Percentiles rank a stretch among this genome's conserved stretches.
Evolutionary conservation across 805 yeast genomes (phyloP).

Genomic region (Dipodascus geniculatus): DNA sequence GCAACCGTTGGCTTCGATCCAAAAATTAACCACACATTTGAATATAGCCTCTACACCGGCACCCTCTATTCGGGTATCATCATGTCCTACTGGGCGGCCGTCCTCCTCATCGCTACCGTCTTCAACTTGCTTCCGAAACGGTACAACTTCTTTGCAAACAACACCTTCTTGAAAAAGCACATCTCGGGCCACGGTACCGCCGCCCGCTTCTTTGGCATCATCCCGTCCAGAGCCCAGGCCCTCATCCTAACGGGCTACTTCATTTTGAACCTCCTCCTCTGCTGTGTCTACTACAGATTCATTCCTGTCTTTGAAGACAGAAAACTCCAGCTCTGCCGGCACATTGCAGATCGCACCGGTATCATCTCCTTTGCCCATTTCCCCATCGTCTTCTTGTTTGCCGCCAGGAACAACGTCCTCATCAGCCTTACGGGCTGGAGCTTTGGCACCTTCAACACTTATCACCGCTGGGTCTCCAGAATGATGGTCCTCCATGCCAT

Average conservation of each 20-base stretch:
- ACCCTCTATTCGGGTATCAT: conserved; percentile 5
- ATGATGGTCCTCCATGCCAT: conserved; percentile 15
- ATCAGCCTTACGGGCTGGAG: conserved; percentile 50
- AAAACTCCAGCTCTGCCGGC: conserved; percentile 3
- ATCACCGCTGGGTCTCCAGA: conserved; percentile 35
- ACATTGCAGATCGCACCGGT: conserved; percentile 15
- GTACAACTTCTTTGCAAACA: conserved; percentile 9
- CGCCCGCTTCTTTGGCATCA: conserved; percentile 7
- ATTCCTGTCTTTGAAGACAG: conserved; percentile 6
- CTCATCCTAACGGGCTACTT: neutral
- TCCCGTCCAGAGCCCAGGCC: neutral
- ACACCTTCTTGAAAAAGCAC: conserved; percentile 2
- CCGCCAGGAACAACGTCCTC: conserved; percentile 63
- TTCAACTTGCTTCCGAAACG: conserved; percentile 8
- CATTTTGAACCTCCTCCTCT: conserved; percentile 22
- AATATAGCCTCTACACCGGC: neutral
- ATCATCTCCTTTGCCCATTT: conserved; percentile 16
- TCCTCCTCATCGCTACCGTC: conserved; percentile 8
- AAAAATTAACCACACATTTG: neutral
- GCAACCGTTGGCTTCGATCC: conserved; percentile 8
- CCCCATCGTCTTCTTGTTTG: conserved; percentile 31
- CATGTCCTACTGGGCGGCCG: conserved; percentile 9
- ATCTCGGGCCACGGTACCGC: conserved; percentile 15
- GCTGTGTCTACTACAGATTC: conserved; percentile 11
- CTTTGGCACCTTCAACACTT: conserved; percentile 45